phyloP scores from a whole-genome alignment of 768 basidiomycete genomes.

The Kondoa malvinella region DNA sequence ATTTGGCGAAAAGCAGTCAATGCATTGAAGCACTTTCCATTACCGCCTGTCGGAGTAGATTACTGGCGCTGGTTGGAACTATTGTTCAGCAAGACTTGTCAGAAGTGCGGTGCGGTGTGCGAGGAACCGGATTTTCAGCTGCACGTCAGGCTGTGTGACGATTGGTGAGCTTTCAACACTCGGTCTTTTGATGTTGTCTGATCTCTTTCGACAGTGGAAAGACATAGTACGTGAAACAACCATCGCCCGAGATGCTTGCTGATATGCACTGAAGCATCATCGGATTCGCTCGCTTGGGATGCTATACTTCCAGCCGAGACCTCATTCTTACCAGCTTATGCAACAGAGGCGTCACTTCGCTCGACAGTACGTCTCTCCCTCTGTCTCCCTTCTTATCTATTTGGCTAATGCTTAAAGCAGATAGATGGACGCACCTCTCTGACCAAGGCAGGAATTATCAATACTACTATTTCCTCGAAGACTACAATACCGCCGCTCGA shows the following conservation, averaged over 20 bases:
- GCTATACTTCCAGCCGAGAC: not conserved
- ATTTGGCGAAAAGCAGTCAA: not conserved
- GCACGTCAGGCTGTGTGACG: not conserved
- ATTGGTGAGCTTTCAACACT: not conserved
- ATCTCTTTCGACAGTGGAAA: no score
- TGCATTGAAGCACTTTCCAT: not conserved
- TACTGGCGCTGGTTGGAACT: not conserved
- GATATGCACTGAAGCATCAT: not conserved
- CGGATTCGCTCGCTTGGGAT: not conserved
- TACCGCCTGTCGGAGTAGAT: not conserved
- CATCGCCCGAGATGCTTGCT: no score
- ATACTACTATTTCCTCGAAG: not conserved
- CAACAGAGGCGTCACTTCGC: not conserved
- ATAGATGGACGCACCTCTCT: not conserved
- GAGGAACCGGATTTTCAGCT: not conserved
- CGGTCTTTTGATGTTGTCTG: no score
- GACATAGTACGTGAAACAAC: no score
- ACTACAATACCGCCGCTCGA: not conserved
- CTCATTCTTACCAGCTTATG: not conserved
- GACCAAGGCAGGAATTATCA: not conserved
- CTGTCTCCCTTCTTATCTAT: not conserved
- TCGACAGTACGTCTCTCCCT: not conserved
- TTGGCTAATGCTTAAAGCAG: not conserved
- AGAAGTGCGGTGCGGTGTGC: not conserved
- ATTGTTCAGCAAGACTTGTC: not conserved